phyloP scores from a whole-genome alignment of 2,329 filamentous ascomycete genomes.

The Neobulgaria alba region DNA sequence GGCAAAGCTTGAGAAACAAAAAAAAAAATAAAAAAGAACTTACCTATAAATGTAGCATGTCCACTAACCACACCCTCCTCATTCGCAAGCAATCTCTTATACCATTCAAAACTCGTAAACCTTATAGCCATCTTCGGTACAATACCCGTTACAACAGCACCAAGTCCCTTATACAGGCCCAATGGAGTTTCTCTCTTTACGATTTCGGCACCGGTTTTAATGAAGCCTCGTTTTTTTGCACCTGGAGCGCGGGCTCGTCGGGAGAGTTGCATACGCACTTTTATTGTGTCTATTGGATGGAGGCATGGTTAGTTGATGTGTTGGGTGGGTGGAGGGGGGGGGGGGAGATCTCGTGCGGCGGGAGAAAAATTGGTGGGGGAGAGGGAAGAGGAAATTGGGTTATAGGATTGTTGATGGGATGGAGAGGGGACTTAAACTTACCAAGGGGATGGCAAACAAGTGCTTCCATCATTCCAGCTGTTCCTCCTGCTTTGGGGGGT shows the following conservation, averaged over 20 bases:
- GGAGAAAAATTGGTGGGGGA: conserved; percentile 8
- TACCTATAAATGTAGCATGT: conserved; percentile 62
- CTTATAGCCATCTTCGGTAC: conserved; percentile 99
- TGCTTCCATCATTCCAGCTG: conserved; percentile 99
- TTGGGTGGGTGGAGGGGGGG: too few species aligned
- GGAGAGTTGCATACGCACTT: conserved; percentile 98
- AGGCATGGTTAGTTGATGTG: too few species aligned
- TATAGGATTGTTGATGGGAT: background rate
- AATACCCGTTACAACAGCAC: conserved; percentile 91
- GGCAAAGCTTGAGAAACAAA: background rate
- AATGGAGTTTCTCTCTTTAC: conserved; percentile 83
- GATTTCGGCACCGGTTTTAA: conserved; percentile 79
- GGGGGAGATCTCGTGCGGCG: too few species aligned
- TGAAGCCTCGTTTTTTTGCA: conserved; percentile 75
- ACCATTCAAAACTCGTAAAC: conserved; percentile 94
- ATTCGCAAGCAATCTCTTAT: conserved; percentile 76
- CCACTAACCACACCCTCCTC: conserved; percentile 59
- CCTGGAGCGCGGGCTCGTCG: conserved; percentile 75
- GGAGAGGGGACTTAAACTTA: conserved; percentile 27
- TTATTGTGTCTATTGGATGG: conserved; percentile 72
- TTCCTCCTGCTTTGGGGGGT: conserved; percentile 66
- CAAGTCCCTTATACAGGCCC: conserved; percentile 95
- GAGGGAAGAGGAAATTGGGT: conserved; percentile 5
- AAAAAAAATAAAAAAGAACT: conserved; percentile 21
- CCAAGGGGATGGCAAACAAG: conserved; percentile 89